These are phyloP conservation scores for Plenodomus tracheiphilus DNA, from an alignment of 2,329 filamentous ascomycete genomes.

Conservation along the genomic window DNA sequence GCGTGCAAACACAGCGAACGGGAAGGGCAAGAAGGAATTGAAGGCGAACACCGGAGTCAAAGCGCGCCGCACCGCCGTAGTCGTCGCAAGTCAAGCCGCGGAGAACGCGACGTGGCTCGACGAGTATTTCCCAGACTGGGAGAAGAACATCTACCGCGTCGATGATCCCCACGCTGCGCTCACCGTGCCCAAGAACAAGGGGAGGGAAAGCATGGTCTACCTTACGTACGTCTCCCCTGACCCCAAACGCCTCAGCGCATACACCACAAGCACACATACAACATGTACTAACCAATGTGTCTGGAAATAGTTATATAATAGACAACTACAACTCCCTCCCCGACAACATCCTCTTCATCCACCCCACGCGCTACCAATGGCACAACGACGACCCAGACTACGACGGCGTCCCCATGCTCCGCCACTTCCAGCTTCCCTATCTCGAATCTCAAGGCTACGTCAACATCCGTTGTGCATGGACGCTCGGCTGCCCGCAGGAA, in stretches of 20 bases:
- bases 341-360: constrained; percentile 48
- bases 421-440: constrained; percentile 53
- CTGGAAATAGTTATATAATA: constrained; percentile 44
- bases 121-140: constrained; percentile 44
- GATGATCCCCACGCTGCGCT: constrained; percentile 44
- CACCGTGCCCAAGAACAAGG: constrained; percentile 53
- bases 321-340: constrained; percentile 47
- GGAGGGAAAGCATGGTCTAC: constrained; percentile 55
- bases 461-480: constrained; percentile 58
- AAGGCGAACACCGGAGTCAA: constrained; percentile 14
- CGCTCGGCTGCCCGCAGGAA: constrained; percentile 56
- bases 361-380: constrained; percentile 51
- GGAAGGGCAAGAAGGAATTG: constrained; percentile 14
- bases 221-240: constrained; percentile 44
- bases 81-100: constrained; percentile 44
- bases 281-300: constrained; percentile 3
- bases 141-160: constrained; percentile 49
- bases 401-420: constrained; percentile 54
- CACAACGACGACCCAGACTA: constrained; percentile 59
- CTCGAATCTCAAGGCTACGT: constrained; percentile 56
- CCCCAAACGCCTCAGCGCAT: background rate
- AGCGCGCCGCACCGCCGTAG: constrained; percentile 35
- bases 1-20: background rate
- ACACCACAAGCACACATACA: background rate
- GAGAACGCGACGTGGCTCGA: constrained; percentile 49